Evolutionary conservation across 768 basidiomycete species (phyloP), one percentile per base, ranked within the genome.

Genomic region (Trametes sanguinea): DNA sequence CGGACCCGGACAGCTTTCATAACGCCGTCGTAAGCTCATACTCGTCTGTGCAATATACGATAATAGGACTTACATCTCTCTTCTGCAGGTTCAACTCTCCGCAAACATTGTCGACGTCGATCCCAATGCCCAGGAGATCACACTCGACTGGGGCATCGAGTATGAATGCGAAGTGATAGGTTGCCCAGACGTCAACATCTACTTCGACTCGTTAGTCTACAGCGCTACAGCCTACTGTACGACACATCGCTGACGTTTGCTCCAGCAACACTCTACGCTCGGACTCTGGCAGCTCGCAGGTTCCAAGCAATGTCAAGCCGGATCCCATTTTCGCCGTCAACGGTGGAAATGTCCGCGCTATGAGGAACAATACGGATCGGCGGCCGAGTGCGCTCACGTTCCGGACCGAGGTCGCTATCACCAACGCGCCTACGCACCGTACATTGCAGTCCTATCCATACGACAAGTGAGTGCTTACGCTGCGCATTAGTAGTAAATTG

Each of bases 361-460:
- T 46, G 39, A 51, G 47, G 6, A 46, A 56, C 39, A 51, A 60
- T 42, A 45, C 53, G 3, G 64, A 65, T 48, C 43, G 51, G 7
- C 61, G 61, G 10, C 11, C 48, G 16, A 65, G 54, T 43, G 40
- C 65, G 14, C 53, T 58, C 13, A 51, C 45, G 3, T 65, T 65
- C 57, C 53, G 65, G 30, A 65, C 65, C 4, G 52, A 59, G 9
- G 61, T 65, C 33, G 57, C 57, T 6, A 60, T 65, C 27, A 56
- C 57, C 4, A 62, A 62, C 43, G 61, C 40, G 45, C 52, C 55
- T 16, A 54, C 56, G 5, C 54, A 55, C 30, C 65, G 65, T 6
- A 55, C 65, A 10, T 47, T 54, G 2, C 65, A 65, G 35, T 59
- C 65, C 1, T 65, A 65, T 42, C 65, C 65, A 1, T 65, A 62